These are phyloP conservation scores for Cochlearia excelsa DNA, from an alignment of 345 rosid species.

Conservation along the genomic window DNA sequence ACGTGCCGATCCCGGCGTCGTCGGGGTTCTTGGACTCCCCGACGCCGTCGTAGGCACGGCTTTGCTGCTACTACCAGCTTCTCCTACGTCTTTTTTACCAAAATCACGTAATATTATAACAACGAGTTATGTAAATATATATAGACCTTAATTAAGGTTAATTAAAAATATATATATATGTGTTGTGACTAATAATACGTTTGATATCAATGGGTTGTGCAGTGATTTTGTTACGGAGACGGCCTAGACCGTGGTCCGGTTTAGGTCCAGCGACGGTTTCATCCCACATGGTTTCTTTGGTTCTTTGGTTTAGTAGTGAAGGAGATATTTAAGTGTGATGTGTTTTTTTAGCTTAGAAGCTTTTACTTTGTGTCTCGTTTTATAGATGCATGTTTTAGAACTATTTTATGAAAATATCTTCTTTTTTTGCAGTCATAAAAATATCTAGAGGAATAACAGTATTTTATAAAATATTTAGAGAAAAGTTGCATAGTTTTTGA, in stretches of 20 bases:
- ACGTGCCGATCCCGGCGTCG: constrained; percentile 57
- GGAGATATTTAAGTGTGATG: constrained; percentile 1
- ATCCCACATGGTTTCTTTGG: constrained; percentile 51
- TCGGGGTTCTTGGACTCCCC: constrained; percentile 54
- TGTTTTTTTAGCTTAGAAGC: not conserved
- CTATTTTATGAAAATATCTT: constrained; percentile 25
- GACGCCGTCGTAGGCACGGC: constrained; percentile 41
- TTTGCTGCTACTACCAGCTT: constrained; percentile 47
- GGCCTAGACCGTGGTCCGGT: constrained; percentile 84
- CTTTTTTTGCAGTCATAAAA: no score
- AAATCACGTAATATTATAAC: not conserved
- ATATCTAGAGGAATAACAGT: no score
- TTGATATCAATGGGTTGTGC: constrained; percentile 48
- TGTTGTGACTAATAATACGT: constrained; percentile 1
- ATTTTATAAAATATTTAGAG: no score
- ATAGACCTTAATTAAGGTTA: no score
- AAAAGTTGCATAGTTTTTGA: no score
- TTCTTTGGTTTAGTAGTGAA: not conserved
- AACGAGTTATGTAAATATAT: no score
- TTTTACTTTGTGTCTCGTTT: not conserved
- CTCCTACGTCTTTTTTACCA: constrained; percentile 36
- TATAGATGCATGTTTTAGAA: constrained; percentile 19
- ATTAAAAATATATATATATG: no score
- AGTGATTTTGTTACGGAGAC: constrained; percentile 53
- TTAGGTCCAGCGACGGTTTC: constrained; percentile 85